phyloP scores from a whole-genome alignment of 2,329 filamentous ascomycete genomes.

The Nigrospora oryzae region DNA sequence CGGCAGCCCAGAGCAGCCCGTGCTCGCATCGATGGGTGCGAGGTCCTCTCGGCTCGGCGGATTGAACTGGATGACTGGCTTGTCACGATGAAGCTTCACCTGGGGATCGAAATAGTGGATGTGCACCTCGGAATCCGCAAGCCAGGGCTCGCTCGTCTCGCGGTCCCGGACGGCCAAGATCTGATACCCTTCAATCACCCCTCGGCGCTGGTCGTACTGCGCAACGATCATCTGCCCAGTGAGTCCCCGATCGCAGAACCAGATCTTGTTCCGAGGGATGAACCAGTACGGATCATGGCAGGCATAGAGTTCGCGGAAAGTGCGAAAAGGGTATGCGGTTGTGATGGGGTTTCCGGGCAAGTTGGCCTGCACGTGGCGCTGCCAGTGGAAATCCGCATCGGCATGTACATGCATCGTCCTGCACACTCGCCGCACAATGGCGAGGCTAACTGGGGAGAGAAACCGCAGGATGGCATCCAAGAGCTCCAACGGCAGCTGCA shows the following conservation, averaged over 20 bases:
- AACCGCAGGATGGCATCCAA: constrained; percentile 62
- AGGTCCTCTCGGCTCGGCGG: constrained; percentile 15
- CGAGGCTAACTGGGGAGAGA: constrained; percentile 58
- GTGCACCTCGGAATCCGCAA: constrained; percentile 53
- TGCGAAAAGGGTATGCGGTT: constrained; percentile 48
- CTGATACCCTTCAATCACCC: constrained; percentile 73
- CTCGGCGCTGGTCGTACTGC: constrained; percentile 65
- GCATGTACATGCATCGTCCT: constrained; percentile 50
- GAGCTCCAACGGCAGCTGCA: constrained; percentile 64
- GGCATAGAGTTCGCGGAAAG: constrained; percentile 64
- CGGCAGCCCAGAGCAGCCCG: constrained; percentile 4
- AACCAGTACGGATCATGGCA: constrained; percentile 81
- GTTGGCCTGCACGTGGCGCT: constrained; percentile 57
- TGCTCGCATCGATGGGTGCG: constrained; percentile 7
- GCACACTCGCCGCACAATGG: constrained; percentile 51
- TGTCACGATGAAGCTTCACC: constrained; percentile 65
- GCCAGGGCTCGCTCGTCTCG: constrained; percentile 54
- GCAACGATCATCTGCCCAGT: constrained; percentile 67
- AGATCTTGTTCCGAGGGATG: constrained; percentile 68
- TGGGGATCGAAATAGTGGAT: constrained; percentile 66
- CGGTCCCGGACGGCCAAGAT: constrained; percentile 56
- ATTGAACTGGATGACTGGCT: constrained; percentile 56
- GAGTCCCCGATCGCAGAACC: constrained; percentile 71
- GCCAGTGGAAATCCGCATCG: constrained; percentile 64
- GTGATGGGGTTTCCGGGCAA: constrained; percentile 48